Evolutionary conservation across 2,329 filamentous ascomycete species (phyloP).

Genomic region (Aspergillus transmontanensis): DNA sequence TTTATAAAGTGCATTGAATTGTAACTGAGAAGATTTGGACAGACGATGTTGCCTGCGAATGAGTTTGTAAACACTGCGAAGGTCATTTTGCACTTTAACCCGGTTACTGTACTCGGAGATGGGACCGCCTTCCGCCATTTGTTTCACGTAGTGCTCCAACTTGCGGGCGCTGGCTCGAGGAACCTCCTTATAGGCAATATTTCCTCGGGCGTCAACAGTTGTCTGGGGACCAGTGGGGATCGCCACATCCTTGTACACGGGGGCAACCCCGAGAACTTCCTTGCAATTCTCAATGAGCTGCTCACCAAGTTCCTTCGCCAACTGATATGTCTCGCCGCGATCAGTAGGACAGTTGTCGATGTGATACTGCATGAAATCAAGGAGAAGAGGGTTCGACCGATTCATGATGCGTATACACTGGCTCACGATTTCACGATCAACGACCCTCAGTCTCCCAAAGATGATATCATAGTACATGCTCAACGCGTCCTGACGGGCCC

Average conservation of each 20-base stretch:
- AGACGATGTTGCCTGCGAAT: conserved; percentile 98
- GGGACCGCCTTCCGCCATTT: conserved; percentile 98
- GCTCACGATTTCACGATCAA: conserved; percentile 97
- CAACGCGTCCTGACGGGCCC: conserved; percentile 94
- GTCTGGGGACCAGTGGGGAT: conserved; percentile 90
- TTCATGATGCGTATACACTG: conserved; percentile 99
- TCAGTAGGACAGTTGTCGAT: conserved; percentile 98
- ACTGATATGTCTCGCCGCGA: conserved; percentile 92
- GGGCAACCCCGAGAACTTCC: conserved; percentile 79
- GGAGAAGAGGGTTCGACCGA: conserved; percentile 88
- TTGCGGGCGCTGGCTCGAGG: conserved; percentile 89
- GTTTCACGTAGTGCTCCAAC: conserved; percentile 95
- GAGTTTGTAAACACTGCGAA: conserved; percentile 94
- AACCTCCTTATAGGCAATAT: conserved; percentile 87
- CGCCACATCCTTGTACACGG: conserved; percentile 94
- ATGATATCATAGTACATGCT: conserved; percentile 99
- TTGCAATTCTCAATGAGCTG: conserved; percentile 98
- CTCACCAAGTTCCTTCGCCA: conserved; percentile 92
- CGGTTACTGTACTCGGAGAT: conserved; percentile 98
- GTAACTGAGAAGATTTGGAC: conserved; percentile 91
- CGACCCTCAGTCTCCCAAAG: conserved; percentile 87
- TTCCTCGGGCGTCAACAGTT: conserved; percentile 87
- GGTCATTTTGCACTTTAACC: conserved; percentile 95
- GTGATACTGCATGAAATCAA: conserved; percentile 99
- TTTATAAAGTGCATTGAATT: conserved; percentile 93